Base-by-base conservation (phyloP, 352 stramenopile species). In the Globisporangium solare region DNA sequence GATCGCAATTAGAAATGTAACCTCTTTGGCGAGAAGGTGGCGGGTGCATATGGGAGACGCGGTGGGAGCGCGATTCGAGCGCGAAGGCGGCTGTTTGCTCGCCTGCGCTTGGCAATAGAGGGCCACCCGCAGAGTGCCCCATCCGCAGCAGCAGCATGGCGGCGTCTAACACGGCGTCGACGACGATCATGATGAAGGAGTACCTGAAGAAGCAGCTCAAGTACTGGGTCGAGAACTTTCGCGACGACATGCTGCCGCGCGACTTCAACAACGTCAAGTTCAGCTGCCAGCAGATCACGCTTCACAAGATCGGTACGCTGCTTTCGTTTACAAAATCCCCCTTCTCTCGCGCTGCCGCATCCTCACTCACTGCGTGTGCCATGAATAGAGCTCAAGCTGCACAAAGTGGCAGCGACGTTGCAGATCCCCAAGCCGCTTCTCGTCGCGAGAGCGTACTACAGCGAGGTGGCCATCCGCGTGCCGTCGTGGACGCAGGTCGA, bases 181-280 rank as follows among this genome's bases (percentile, higher is more conserved):
- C 50, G 2, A 47, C 67, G 41, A 67, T 53, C 41, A 79, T 79
- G 70, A 86, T 89, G 74, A 89, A 89, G 67, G 79, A 89, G 58
- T 85, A 86, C 54, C 59, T 89, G 14, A 75, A 75, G 47, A 75
- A 72, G 46, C 76, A 89, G 59, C 73, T 89, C 46, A 70, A 64
- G 41, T 78, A 86, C 66, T 88, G 77, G 79, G 57, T 85, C 58
- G 75, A 86, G 14, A 73, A 71, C 58, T 86, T 85, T 56, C 75
- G 68, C 35, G 74, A 87, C 51, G 64, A 75, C 37, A 71, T 81
- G 64, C 59, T 88, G 27, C 79, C 77, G 37, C 73, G 76, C 35
- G 75, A 86, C 53, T 88, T 88, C 41, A 47, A 63, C 51, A 24
- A 62, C 51, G 83, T 82, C 56, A 70, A 57, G 15, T 86, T 79